phyloP scores from a whole-genome alignment of 345 rosid genomes.

The Xanthoceras sorbifolium region DNA sequence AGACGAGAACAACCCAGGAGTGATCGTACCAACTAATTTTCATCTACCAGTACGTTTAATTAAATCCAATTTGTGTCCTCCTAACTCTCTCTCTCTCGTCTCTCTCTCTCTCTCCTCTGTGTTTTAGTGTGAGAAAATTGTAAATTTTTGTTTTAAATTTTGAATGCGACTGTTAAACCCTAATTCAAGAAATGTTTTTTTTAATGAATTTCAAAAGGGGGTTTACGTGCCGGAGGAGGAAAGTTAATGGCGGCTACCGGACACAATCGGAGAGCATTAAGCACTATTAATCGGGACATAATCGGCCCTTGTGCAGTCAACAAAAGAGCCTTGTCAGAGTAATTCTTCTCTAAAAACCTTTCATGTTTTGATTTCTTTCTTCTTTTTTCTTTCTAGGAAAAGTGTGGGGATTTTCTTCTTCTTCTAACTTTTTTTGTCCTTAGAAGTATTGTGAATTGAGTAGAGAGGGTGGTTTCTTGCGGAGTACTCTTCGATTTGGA shows the following conservation, averaged over 20 bases:
- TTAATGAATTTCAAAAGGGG: slow-evolving; percentile 40
- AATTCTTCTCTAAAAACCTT: slow-evolving; percentile 30
- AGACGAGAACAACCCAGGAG: slow-evolving; percentile 75
- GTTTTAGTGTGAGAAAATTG: not conserved
- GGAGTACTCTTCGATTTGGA: not conserved
- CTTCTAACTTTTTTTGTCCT: no score
- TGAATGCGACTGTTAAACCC: slow-evolving; percentile 18
- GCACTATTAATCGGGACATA: slow-evolving; percentile 66
- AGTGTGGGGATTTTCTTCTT: not conserved
- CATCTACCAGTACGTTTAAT: slow-evolving; percentile 44
- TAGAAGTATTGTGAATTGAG: no score
- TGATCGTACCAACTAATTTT: slow-evolving; percentile 51
- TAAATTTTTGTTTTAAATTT: not conserved
- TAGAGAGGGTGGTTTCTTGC: slow-evolving; percentile 6
- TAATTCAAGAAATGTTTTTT: slow-evolving; percentile 18
- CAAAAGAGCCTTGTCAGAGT: slow-evolving; percentile 66
- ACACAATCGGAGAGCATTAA: slow-evolving; percentile 72
- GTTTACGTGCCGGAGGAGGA: slow-evolving; percentile 53
- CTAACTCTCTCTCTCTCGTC: no score
- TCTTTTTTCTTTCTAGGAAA: not conserved
- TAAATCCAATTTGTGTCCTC: not conserved
- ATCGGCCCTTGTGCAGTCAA: slow-evolving; percentile 66
- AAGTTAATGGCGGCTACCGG: slow-evolving; percentile 50
- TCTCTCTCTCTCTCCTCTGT: not conserved
- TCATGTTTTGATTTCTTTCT: not conserved